Evolutionary conservation across 1,139 yeast genomes (phyloP), one percentile per base, ranked within the genome.

Genomic region (Suhomyces yuchorum): DNA sequence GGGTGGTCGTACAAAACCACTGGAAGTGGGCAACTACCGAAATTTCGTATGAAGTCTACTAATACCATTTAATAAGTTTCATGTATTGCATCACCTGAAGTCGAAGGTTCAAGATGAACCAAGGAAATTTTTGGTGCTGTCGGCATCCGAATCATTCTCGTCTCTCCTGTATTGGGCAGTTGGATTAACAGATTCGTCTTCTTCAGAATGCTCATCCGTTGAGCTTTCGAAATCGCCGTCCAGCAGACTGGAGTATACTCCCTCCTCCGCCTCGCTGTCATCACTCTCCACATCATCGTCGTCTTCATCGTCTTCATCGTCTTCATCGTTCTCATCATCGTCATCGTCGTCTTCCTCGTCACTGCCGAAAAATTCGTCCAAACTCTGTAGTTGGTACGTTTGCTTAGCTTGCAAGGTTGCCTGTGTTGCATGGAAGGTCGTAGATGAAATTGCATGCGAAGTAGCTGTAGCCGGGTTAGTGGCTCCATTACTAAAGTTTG

Each of bases 361-460:
- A 17, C 58, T 59, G 0, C 87, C 88, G 59, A 91, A 86, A 63
- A 90, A 90, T 51, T 91, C 97, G 59, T 91, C 97, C 54, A 91
- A 70, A 50, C 90, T 88, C 65, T 87, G 96, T 43, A 87, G 70
- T 54, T 79, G 80, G 59, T 84, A 71, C 0, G 77, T 57, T 65
- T 80, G 61, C 44, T 60, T 64, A 3, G 60, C 52, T 8, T 46
- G 47, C 30, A 45, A 20, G 38, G 33, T n/a, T 2, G 43, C 37
- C 14, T 32, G 32, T 3, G 24, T 19, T 14, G 32, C 20, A 17
- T 53, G 57, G 40, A 55, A 57, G 11, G 56, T 62, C 22, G 54
- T 56, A 1, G 72, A 65, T 3, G 73, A 63, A 14, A 66, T 56
- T 0, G 71, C 62, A 52, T 61, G 67, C 4, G 51, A 52, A 4